A percentile compares a stretch with the other conserved stretches of the same genome.
Evolutionary conservation across 2,329 filamentous ascomycete species (phyloP).

Genomic region (Cordyceps cicadae): DNA sequence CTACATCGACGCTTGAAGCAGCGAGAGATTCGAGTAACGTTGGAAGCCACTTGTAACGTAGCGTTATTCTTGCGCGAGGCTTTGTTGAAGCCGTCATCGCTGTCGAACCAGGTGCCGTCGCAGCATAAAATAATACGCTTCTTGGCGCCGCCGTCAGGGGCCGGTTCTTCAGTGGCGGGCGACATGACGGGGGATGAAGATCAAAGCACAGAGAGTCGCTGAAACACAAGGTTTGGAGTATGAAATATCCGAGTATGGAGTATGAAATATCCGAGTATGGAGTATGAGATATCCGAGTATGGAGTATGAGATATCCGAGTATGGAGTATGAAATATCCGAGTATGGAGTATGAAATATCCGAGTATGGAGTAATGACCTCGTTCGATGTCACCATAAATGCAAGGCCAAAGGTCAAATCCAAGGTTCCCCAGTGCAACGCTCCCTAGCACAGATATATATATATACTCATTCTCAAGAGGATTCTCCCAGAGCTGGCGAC

Average conservation of each 20-base stretch:
- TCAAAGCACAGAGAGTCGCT: background rate
- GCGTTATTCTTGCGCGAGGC: conserved; percentile 28
- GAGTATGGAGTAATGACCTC: background rate
- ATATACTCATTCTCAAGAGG: background rate
- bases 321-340: background rate
- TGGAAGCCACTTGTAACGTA: conserved; percentile 45
- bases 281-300: background rate
- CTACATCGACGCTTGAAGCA: conserved; percentile 43
- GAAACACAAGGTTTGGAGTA: background rate
- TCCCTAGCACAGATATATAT: background rate
- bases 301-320: background rate
- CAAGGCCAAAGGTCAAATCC: background rate
- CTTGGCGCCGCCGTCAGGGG: conserved; percentile 10
- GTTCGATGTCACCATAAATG: background rate
- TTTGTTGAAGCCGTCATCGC: conserved; percentile 40
- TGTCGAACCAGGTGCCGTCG: conserved; percentile 48
- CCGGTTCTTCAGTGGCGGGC: background rate
- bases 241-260: background rate
- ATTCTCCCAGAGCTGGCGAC: background rate
- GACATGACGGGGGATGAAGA: background rate
- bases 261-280: background rate
- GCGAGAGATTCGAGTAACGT: conserved; percentile 52
- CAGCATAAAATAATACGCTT: conserved; percentile 46
- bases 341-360: background rate
- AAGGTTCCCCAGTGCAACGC: background rate